phyloP scores from a whole-genome alignment of 768 basidiomycete genomes.

The Grammothele lineata region DNA sequence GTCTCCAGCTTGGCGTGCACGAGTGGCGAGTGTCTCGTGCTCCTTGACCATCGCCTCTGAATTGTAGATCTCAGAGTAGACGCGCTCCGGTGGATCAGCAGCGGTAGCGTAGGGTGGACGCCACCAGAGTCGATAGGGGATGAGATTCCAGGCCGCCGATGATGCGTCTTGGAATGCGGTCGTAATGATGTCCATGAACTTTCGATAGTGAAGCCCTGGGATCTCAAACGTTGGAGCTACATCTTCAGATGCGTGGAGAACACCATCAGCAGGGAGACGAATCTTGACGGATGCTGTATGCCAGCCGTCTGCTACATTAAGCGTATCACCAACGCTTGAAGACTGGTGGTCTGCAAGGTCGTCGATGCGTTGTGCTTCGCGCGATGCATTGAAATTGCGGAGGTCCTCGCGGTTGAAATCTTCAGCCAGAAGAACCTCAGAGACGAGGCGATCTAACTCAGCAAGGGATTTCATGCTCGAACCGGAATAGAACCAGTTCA shows the following conservation, averaged over 20 bases:
- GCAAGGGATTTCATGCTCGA: conserved; percentile 22
- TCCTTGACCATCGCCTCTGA: conserved; percentile 12
- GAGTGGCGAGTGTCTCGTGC: conserved; percentile 8
- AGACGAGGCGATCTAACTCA: conserved; percentile 23
- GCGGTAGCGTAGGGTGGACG: not conserved
- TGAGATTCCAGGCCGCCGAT: not conserved
- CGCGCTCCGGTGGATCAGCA: not conserved
- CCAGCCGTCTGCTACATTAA: conserved; percentile 19
- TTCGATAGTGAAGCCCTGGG: conserved; percentile 24
- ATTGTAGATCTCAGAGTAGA: conserved; percentile 12
- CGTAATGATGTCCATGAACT: conserved; percentile 9
- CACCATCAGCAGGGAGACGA: conserved; percentile 13
- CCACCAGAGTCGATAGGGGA: conserved; percentile 6
- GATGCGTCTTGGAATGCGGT: not conserved
- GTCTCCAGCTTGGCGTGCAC: not conserved
- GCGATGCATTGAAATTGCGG: not conserved
- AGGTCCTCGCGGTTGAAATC: not conserved
- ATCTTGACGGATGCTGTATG: conserved; percentile 13
- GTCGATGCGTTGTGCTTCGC: not conserved
- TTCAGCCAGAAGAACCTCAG: not conserved
- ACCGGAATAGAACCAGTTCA: conserved; percentile 27
- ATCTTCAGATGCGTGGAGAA: conserved; percentile 13
- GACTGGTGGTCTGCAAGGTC: no score
- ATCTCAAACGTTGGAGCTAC: conserved; percentile 30
- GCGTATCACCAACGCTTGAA: not conserved